Conservation (phyloP, 208 protist species). For the Wallacemonas sp. region DNA sequence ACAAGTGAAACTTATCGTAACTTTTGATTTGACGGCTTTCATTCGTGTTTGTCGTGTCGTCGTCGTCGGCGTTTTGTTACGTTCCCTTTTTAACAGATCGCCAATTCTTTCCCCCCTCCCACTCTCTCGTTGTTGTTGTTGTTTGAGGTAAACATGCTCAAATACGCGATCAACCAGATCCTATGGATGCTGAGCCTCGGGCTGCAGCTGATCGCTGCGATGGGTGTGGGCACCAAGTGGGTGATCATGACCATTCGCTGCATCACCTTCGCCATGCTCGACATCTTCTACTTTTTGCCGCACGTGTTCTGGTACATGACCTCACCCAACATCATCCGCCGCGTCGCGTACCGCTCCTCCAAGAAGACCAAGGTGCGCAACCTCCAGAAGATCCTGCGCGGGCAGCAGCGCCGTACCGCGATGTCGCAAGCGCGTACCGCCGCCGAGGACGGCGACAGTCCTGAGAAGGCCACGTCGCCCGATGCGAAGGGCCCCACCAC, state of each 20-base stretch:
- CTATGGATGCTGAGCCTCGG: constrained; percentile 57
- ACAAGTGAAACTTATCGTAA: too few species aligned
- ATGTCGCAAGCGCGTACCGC: background rate
- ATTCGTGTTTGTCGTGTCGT: too few species aligned
- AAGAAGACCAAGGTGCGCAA: constrained; percentile 56
- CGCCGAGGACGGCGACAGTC: background rate
- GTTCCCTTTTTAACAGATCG: too few species aligned
- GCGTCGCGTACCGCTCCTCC: constrained; percentile 77
- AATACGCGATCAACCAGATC: constrained; percentile 59
- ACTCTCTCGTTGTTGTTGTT: too few species aligned
- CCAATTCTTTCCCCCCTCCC: too few species aligned
- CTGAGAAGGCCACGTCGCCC: background rate
- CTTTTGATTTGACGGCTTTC: too few species aligned
- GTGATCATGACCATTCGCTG: constrained; percentile 69
- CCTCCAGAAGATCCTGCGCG: constrained; percentile 40
- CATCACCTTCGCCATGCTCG: constrained; percentile 57
- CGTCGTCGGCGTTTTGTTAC: too few species aligned
- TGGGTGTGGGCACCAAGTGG: constrained; percentile 83
- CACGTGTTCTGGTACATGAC: constrained; percentile 66
- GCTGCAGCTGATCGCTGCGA: constrained; percentile 62
- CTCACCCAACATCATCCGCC: constrained; percentile 75
- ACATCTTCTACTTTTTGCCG: constrained; percentile 65
- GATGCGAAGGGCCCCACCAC: background rate
- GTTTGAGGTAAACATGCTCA: too few species aligned
- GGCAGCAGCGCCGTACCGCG: constrained; percentile 8